phyloP scores from a whole-genome alignment of 176 grass and related monocot species.

The Calamus simplicifolius region DNA sequence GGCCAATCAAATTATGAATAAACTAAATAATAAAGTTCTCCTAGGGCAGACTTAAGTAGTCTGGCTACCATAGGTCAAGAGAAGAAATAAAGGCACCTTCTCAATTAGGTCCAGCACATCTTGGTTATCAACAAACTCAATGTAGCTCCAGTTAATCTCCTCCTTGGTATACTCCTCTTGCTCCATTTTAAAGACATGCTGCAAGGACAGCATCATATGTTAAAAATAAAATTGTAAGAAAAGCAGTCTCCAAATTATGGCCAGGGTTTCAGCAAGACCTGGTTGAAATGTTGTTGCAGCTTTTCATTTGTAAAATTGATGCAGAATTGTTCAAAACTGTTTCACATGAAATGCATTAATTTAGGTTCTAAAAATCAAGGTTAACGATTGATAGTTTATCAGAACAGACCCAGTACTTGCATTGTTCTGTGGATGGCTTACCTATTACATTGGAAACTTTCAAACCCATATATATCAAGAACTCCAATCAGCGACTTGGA shows the following conservation, averaged over 20 bases:
- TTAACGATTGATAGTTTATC: background rate
- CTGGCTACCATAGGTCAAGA: slow-evolving; percentile 7
- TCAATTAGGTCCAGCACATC: slow-evolving; percentile 95
- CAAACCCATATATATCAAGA: slow-evolving; percentile 99
- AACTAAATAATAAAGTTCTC: too few species aligned
- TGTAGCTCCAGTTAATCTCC: slow-evolving; percentile 96
- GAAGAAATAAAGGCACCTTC: slow-evolving; percentile 34
- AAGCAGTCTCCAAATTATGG: slow-evolving; percentile 6
- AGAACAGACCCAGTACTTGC: background rate
- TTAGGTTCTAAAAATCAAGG: slow-evolving; percentile 18
- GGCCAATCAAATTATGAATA: too few species aligned
- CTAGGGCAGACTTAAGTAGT: too few species aligned
- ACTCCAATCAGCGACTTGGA: slow-evolving; percentile 86
- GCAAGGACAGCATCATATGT: slow-evolving; percentile 5
- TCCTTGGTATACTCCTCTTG: slow-evolving; percentile 94
- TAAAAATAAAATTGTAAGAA: slow-evolving; percentile 1
- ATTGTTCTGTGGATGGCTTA: slow-evolving; percentile 24
- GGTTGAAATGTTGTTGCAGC: slow-evolving; percentile 96
- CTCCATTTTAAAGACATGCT: slow-evolving; percentile 99
- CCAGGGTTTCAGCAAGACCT: slow-evolving; percentile 33
- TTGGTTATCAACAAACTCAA: slow-evolving; percentile 98
- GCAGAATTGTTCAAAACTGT: slow-evolving; percentile 96
- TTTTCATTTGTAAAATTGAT: slow-evolving; percentile 99
- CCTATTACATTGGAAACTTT: slow-evolving; percentile 99
- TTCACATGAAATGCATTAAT: slow-evolving; percentile 16